phyloP scores from a whole-genome alignment of 2,329 filamentous ascomycete genomes.

The Phaeosphaeriaceae sp. region DNA sequence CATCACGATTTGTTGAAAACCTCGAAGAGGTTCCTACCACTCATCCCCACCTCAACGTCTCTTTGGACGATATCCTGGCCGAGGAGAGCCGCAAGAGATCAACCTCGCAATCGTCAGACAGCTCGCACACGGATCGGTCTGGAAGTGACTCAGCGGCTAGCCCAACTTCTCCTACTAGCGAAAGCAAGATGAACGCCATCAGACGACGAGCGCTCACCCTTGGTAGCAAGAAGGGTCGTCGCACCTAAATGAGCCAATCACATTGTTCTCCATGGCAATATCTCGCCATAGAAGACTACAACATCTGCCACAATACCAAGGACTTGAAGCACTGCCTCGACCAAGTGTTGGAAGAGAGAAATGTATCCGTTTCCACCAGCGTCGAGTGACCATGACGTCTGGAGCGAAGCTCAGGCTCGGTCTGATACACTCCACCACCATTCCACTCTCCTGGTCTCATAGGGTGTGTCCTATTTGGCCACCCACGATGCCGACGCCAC shows the following conservation, averaged over 20 bases:
- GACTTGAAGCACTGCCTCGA: slow-evolving; percentile 21
- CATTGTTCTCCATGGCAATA: not conserved
- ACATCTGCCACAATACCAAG: slow-evolving; percentile 5
- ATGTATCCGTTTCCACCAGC: not conserved
- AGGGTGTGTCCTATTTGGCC: no score
- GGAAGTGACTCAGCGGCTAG: slow-evolving; percentile 29
- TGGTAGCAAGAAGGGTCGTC: slow-evolving; percentile 42
- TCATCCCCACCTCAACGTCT: slow-evolving; percentile 49
- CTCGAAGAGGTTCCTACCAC: slow-evolving; percentile 47
- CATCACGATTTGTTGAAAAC: slow-evolving; percentile 49
- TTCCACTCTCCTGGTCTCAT: no score
- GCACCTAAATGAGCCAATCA: slow-evolving; percentile 16
- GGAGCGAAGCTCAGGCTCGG: not conserved
- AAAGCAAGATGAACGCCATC: slow-evolving; percentile 33
- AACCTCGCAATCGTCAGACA: slow-evolving; percentile 39
- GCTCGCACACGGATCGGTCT: slow-evolving; percentile 31
- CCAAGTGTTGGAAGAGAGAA: slow-evolving; percentile 42
- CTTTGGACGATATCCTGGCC: slow-evolving; percentile 48
- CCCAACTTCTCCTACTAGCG: slow-evolving; percentile 36
- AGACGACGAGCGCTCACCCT: slow-evolving; percentile 37
- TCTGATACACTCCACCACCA: not conserved
- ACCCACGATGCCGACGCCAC: no score
- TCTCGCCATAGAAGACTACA: not conserved
- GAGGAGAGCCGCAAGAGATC: slow-evolving; percentile 46
- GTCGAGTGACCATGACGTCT: not conserved